Conservation (phyloP, 306 rosid genomes). For the Cyamopsis tetragonoloba region DNA sequence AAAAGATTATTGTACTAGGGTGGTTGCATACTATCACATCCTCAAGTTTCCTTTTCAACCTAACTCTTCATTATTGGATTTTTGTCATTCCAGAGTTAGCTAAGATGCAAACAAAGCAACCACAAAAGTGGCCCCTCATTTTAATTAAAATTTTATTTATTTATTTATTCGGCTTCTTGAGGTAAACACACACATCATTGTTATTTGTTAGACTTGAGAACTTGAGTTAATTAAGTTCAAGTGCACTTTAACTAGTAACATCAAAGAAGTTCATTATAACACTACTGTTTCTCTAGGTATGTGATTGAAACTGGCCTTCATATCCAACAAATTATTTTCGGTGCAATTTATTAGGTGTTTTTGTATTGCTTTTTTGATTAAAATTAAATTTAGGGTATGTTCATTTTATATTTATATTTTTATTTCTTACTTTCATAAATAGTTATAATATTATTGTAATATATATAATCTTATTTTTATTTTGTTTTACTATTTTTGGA, state of each 20-base stretch:
- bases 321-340: constrained; percentile 17
- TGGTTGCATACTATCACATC: constrained; percentile 26
- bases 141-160: constrained; percentile 3
- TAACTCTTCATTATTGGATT: constrained; percentile 47
- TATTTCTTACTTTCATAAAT: no score
- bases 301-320: constrained; percentile 24
- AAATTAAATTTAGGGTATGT: no score
- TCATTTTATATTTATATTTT: no score
- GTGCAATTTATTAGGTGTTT: no score
- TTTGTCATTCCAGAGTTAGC: constrained; percentile 35
- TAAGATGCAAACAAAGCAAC: constrained; percentile 48
- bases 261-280: constrained; percentile 19
- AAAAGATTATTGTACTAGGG: no score
- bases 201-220: no score
- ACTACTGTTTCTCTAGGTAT: constrained; percentile 24
- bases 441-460: no score
- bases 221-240: constrained; percentile 3
- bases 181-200: constrained; percentile 18
- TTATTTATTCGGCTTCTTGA: constrained; percentile 17
- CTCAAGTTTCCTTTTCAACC: constrained; percentile 33
- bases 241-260: constrained; percentile 25
- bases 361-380: no score
- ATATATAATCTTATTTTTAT: no score
- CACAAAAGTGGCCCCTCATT: constrained; percentile 32
- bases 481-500: no score